Base-by-base conservation (phyloP, 1,139 yeast species). In the Pichia sp. region DNA sequence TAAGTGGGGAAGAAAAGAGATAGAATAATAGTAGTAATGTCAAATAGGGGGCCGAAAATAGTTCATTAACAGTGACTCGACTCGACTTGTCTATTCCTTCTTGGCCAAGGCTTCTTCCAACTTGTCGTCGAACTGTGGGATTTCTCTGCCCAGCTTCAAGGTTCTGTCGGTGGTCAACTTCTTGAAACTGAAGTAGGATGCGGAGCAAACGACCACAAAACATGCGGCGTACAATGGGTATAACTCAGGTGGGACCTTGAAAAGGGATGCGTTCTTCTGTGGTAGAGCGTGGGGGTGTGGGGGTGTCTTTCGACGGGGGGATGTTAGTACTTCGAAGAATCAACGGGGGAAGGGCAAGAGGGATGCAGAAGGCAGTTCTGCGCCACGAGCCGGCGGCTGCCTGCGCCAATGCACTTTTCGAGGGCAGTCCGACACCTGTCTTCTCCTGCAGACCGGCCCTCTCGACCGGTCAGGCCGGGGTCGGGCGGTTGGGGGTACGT, bases 171-270 rank as follows among this genome's bases (percentile, higher is more conserved):
- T 75, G 56, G 83, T 77, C 63, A 87, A 75, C 71, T 87, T 89
- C 77, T 85, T 86, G 75, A 82, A 81, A 53, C 89, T 76, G 79
- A 87, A 87, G 75, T 72, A 86, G 61, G 73, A 63, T 59, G 85
- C 91, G 36, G 93, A 86, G 58, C 72, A 69, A 65, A 82, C 67
- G 49, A 93, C 93, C 57, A 84, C 84, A 65, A 84, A 87, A 73
- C 79, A 75, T 45, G 82, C 83, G 46, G 77, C 70, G 62, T 78
- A 75, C 71, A 87, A 79, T 71, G 95, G 95, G 70, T 86, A 83
- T 78, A 87, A 76, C 75, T 87, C 95, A 55, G 86, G 82, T 63
- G 95, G 95, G 54, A 84, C 69, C 47, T 62, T 60, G 65, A 60
- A 66, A 46, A 62, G 40, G 52, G 67, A 63, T 27, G 67, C 61